Percentiles rank a stretch among this genome's conserved stretches.
Evolutionary conservation across 78 protist genomes (phyloP).

Genomic region (Dictyostelium brefeldianum): DNA sequence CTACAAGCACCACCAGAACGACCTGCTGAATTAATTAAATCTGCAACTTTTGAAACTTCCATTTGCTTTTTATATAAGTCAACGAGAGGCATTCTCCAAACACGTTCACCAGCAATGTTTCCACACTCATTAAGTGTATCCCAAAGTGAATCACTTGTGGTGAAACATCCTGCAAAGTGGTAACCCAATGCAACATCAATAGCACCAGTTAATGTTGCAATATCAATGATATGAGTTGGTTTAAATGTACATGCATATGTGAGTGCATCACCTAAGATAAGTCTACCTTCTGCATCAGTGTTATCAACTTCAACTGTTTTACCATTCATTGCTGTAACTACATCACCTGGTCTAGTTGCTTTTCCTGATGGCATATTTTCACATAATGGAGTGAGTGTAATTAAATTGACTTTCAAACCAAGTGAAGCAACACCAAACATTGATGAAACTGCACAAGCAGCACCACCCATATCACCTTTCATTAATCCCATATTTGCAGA

Average conservation of each 20-base stretch:
- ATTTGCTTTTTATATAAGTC: constrained; percentile 64
- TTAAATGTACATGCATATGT: constrained; percentile 81
- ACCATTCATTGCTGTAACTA: constrained; percentile 77
- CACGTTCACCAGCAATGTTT: constrained; percentile 60
- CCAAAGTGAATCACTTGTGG: constrained; percentile 61
- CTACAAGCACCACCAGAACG: constrained; percentile 77
- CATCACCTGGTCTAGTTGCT: constrained; percentile 89
- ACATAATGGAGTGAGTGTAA: constrained; percentile 77
- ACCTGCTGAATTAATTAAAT: constrained; percentile 57
- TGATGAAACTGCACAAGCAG: constrained; percentile 86
- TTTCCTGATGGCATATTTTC: constrained; percentile 89
- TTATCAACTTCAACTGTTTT: constrained; percentile 92
- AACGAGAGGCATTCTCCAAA: constrained; percentile 82
- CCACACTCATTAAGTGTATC: constrained; percentile 34
- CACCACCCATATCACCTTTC: constrained; percentile 95
- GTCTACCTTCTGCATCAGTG: constrained; percentile 97
- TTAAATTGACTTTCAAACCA: constrained; percentile 24
- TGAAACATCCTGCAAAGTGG: constrained; percentile 79
- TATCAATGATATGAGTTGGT: constrained; percentile 84
- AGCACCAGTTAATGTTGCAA: constrained; percentile 96
- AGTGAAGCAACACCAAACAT: constrained; percentile 69
- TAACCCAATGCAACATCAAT: constrained; percentile 88
- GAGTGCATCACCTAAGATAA: constrained; percentile 92
- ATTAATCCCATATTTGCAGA: constrained; percentile 87
- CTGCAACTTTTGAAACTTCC: constrained; percentile 60